Percentiles rank a stretch among this genome's conserved stretches.
Evolutionary conservation across 768 basidiomycete species (phyloP).

Genomic region (Mycena vulgaris): DNA sequence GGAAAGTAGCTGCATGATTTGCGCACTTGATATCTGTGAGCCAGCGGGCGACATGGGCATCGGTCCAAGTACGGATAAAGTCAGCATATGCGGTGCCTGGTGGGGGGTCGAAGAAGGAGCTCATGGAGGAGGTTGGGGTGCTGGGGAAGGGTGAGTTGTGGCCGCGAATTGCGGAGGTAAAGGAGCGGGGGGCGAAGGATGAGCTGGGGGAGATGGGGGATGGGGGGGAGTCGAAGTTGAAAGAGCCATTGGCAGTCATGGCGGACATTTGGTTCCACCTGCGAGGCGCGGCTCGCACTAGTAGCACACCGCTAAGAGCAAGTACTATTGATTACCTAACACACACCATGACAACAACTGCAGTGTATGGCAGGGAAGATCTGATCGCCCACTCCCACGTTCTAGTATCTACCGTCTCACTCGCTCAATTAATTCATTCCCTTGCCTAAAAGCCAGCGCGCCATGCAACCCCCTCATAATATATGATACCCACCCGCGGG

Average conservation of each 20-base stretch:
- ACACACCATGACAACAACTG: too few species aligned
- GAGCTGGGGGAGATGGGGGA: conserved; percentile 62
- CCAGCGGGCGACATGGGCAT: conserved; percentile 83
- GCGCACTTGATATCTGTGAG: conserved; percentile 83
- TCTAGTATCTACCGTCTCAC: too few species aligned
- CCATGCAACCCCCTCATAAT: too few species aligned
- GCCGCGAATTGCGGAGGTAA: conserved; percentile 56
- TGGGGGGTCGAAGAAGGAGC: conserved; percentile 68
- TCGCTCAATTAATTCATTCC: too few species aligned
- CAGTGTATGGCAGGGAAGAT: too few species aligned
- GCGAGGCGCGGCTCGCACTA: background rate
- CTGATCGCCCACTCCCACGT: too few species aligned
- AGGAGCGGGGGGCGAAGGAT: conserved; percentile 58
- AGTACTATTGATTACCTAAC: background rate
- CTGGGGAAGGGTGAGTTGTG: conserved; percentile 60
- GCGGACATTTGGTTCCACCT: conserved; percentile 33
- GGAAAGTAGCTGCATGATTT: conserved; percentile 78
- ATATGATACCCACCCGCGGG: too few species aligned
- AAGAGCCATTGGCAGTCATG: conserved; percentile 49
- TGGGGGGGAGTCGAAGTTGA: conserved; percentile 52
- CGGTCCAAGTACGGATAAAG: conserved; percentile 80
- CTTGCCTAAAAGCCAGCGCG: too few species aligned
- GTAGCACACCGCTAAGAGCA: background rate
- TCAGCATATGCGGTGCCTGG: conserved; percentile 71
- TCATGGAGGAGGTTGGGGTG: conserved; percentile 53